Evolutionary conservation across 2,329 filamentous ascomycete genomes (phyloP), one percentile per base, ranked within the genome.

Genomic region (Hirsutella thompsonii): DNA sequence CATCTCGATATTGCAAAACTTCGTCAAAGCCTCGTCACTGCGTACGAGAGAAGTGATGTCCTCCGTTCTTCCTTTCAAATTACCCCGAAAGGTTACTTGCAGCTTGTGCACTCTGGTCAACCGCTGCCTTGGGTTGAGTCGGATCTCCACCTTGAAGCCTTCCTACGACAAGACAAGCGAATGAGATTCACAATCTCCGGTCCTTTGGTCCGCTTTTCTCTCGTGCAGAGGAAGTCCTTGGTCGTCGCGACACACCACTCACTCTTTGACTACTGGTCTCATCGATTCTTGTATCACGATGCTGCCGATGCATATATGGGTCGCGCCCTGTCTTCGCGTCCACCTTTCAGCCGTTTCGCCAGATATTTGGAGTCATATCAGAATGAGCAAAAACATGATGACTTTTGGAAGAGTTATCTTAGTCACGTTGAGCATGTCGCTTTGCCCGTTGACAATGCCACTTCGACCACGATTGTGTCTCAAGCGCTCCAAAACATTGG

Each of bases 221-320:
- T 18, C 11, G n/a, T 35, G 4, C 4, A 20, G 11, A 35, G 20
- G 8, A 20, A 19, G 11, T 29, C 46, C 13, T 43, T 60, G 1
- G 51, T 55, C 0, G 46, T 58, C 10, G 52, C 53, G 2, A 55
- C 56, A 47, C 57, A 60, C 37, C 57, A 60, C 39, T 51, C 54
- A 5, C 47, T 59, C 2, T 57, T 58, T 20, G 57, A 60, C 40
- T 58, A 50, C 38, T 59, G 55, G 54, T 59, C 56, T 18, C 49
- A 54, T 16, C 36, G 44, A 3, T 57, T 58, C 33, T 33, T 58
- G 13, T 52, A 55, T 14, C 44, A 53, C 8, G 55, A 59, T 36
- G n/a, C 30, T 14, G 30, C 30, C 30, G 30, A 13, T 13, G 30
- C 30, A 14, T 33, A 33, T 14, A 8, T 33, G n/a, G 30, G 30